A percentile compares a stretch with the other conserved stretches of the same genome.
phyloP scores from a whole-genome alignment of 1,284 basidiomycete species.

The Puccinia triticina region DNA sequence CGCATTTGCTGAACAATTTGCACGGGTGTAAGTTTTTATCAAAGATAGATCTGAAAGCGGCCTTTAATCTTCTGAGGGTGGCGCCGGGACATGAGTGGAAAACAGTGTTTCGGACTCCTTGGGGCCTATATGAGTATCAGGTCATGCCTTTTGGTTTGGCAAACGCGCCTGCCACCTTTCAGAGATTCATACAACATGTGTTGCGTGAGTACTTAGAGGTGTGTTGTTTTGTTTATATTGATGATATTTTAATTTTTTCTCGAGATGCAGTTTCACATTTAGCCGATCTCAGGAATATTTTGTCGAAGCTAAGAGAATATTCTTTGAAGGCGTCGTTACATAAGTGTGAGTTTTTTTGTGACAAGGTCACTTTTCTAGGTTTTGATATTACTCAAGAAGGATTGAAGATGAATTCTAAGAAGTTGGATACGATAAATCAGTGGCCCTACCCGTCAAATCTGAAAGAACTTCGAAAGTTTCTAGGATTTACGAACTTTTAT shows the following conservation, averaged over 20 bases:
- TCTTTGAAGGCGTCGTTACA: not conserved
- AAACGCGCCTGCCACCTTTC: slow-evolving; percentile 58
- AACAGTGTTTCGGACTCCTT: slow-evolving; percentile 61
- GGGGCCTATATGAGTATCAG: slow-evolving; percentile 62
- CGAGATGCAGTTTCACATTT: not conserved
- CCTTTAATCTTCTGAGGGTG: no score
- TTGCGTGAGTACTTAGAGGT: slow-evolving; percentile 23
- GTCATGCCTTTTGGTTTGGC: no score
- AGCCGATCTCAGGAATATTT: slow-evolving; percentile 1
- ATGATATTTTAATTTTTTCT: slow-evolving; percentile 41
- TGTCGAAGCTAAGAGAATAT: not conserved
- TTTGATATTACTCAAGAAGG: no score
- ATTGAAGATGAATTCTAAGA: no score
- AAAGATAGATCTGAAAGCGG: slow-evolving; percentile 58
- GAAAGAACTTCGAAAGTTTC: no score
- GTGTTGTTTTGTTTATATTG: no score
- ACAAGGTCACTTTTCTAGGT: no score
- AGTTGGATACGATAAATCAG: no score
- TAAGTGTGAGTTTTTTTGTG: no score
- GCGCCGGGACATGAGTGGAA: slow-evolving; percentile 59
- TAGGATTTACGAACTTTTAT: no score
- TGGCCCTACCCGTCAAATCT: no score
- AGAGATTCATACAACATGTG: slow-evolving; percentile 21
- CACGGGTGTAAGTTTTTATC: slow-evolving; percentile 14
- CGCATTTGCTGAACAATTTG: slow-evolving; percentile 12